phyloP scores from a whole-genome alignment of 805 yeast species.

The Vanderwaltozyma yarrowii region DNA sequence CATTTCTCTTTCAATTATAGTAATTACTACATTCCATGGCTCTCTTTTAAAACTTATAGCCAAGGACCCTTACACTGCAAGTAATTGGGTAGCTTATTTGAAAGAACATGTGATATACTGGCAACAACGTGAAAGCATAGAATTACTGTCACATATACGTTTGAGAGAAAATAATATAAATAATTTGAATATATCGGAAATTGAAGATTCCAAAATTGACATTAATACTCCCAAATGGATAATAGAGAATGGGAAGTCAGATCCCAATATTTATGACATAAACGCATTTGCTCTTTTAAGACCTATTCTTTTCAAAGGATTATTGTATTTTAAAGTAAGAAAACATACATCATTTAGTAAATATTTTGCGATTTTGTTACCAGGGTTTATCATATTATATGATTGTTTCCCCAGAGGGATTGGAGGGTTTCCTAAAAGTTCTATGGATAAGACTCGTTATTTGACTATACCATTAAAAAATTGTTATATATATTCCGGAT shows the following conservation, averaged over 20 bases:
- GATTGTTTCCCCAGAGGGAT: conserved; percentile 39
- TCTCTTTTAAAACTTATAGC: conserved; percentile 45
- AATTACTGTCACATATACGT: conserved; percentile 28
- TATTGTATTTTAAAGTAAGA: conserved; percentile 55
- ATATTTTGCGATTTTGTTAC: conserved; percentile 54
- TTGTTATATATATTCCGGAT: conserved; percentile 71
- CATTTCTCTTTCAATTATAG: conserved; percentile 41
- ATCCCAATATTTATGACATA: conserved; percentile 43
- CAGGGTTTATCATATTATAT: conserved; percentile 58
- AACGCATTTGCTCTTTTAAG: conserved; percentile 50
- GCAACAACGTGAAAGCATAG: conserved; percentile 38
- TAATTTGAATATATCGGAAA: conserved; percentile 42
- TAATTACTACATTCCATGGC: conserved; percentile 40
- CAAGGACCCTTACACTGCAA: conserved; percentile 36
- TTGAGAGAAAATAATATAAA: conserved; percentile 38
- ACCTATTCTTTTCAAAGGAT: conserved; percentile 54
- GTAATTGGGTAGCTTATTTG: conserved; percentile 58
- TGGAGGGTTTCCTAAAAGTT: conserved; percentile 37
- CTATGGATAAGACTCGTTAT: conserved; percentile 41
- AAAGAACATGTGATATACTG: conserved; percentile 44
- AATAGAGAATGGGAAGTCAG: conserved; percentile 41
- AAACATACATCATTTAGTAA: conserved; percentile 59
- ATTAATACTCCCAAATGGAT: conserved; percentile 44
- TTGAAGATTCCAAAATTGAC: conserved; percentile 43
- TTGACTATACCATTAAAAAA: conserved; percentile 51